A percentile compares a stretch with the other conserved stretches of the same genome.
Evolutionary conservation across 768 basidiomycete species (phyloP).

Genomic region (Strobilomyces dryophilus): DNA sequence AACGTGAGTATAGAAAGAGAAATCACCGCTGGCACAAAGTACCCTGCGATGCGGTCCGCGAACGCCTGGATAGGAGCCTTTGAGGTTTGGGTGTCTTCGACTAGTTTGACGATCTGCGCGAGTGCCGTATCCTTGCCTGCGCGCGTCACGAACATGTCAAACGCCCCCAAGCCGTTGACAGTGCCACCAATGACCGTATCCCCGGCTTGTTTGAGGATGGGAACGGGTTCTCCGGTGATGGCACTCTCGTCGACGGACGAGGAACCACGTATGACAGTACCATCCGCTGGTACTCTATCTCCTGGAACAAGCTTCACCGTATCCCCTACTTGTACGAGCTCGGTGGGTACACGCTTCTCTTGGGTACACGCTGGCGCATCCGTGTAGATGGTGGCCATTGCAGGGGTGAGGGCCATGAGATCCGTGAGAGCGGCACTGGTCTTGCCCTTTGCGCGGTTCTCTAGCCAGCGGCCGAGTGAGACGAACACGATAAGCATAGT

Average conservation of each 20-base stretch:
- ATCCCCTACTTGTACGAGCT: conserved; percentile 93
- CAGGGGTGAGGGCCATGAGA: conserved; percentile 91
- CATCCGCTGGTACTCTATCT: conserved; percentile 95
- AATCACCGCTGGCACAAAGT: conserved; percentile 92
- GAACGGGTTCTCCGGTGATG: conserved; percentile 91
- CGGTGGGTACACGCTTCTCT: conserved; percentile 90
- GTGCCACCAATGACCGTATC: conserved; percentile 94
- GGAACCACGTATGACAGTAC: conserved; percentile 79
- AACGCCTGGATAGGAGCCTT: conserved; percentile 99
- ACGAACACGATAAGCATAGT: conserved; percentile 99
- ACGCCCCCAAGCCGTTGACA: conserved; percentile 94
- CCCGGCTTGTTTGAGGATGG: conserved; percentile 78
- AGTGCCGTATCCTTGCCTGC: conserved; percentile 96
- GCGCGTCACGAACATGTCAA: conserved; percentile 93
- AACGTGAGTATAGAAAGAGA: conserved; percentile 80
- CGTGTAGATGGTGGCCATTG: conserved; percentile 94
- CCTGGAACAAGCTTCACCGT: conserved; percentile 92
- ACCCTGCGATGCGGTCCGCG: conserved; percentile 90
- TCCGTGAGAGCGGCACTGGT: conserved; percentile 96
- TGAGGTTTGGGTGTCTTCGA: conserved; percentile 96
- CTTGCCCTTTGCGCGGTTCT: conserved; percentile 95
- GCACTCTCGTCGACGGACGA: conserved; percentile 95
- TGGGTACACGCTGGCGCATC: conserved; percentile 74
- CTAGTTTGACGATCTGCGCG: conserved; percentile 92
- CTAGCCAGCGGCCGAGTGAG: conserved; percentile 90